Evolutionary conservation across 2,329 filamentous ascomycete species (phyloP), one percentile per base, ranked within the genome.

Genomic region (Arthroderma uncinatum): DNA sequence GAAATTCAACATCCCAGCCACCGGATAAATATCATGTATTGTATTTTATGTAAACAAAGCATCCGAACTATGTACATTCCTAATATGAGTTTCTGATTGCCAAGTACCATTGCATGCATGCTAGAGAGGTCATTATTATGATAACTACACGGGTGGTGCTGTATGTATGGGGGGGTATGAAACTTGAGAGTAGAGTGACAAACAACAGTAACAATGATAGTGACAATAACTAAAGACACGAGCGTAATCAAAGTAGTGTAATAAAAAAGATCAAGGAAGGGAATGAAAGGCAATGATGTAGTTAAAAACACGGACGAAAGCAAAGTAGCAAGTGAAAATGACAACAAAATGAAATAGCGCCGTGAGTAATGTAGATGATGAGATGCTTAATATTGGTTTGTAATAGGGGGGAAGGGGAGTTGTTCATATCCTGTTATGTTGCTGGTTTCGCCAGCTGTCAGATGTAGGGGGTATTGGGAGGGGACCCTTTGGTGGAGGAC

Each of bases 381-480:
- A 33, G 44, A 50, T 50, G 44, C 44, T 37, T 37, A n/a, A 50
- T 14, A 14, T 34, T 16, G n/a, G 28, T 50, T 33, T 30, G 10
- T 4, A 30, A 50, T 14, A 16, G 5, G 3, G 7, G n/a, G 9
- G 4, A 8, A 30, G 42, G 5, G 42, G 25, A 28, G 42, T 36
- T 33, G 28, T 23, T 40, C n/a, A 54, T 54, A 54, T 40, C 36
- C 52, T 21, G 52, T 54, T 37, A 28, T 44, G 25, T 19, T 42
- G 37, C 37, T 55, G 53, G 53, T 33, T 44, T 33, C 53, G 21
- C 53, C 53, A 55, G n/a, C 36, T 44, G 16, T 40, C 36, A n/a
- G 53, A 33, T 21, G 53, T 16, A 55, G 73, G 82, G n/a, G 82
- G 78, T 19, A 84, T 78, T 53, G 82, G 82, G 33, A 84, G 74